These are phyloP conservation scores for Xylaria sp. DNA, from an alignment of 2,329 filamentous ascomycete species.

Conservation along the genomic window DNA sequence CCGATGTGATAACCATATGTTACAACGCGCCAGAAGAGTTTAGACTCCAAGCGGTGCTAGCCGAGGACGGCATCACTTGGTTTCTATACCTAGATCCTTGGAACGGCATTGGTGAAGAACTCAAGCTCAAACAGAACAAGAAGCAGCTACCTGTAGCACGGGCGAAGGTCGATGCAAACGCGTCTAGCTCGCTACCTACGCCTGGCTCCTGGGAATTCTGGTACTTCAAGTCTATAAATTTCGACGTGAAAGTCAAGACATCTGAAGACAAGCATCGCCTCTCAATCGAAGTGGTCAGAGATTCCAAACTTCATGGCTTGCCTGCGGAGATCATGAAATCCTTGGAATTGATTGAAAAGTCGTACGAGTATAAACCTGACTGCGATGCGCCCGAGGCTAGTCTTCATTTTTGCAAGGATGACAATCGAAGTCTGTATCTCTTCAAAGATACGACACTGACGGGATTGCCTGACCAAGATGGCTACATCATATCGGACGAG, in stretches of 20 bases:
- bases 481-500: constrained; percentile 35
- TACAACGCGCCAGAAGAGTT: constrained; percentile 28
- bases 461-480: constrained; percentile 28
- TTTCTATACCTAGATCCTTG: constrained; percentile 29
- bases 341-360: constrained; percentile 14
- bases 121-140: neutral
- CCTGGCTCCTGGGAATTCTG: constrained; percentile 16
- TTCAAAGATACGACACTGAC: constrained; percentile 37
- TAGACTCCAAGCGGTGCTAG: constrained; percentile 26
- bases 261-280: neutral
- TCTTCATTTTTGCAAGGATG: constrained; percentile 23
- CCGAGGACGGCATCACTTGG: constrained; percentile 28
- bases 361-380: constrained; percentile 24
- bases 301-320: neutral
- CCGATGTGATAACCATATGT: constrained; percentile 31
- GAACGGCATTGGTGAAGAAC: constrained; percentile 1
- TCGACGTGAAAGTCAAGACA: neutral
- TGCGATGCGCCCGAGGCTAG: constrained; percentile 39
- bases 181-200: constrained; percentile 3
- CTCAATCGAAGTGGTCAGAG: neutral
- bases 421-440: constrained; percentile 28
- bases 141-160: constrained; percentile 24
- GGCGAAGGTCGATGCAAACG: constrained; percentile 1
- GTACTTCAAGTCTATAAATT: constrained; percentile 6
- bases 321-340: neutral